Evolutionary conservation across 495 filamentous ascomycete genomes (phyloP).

Genomic region (Cairneyella variabilis): DNA sequence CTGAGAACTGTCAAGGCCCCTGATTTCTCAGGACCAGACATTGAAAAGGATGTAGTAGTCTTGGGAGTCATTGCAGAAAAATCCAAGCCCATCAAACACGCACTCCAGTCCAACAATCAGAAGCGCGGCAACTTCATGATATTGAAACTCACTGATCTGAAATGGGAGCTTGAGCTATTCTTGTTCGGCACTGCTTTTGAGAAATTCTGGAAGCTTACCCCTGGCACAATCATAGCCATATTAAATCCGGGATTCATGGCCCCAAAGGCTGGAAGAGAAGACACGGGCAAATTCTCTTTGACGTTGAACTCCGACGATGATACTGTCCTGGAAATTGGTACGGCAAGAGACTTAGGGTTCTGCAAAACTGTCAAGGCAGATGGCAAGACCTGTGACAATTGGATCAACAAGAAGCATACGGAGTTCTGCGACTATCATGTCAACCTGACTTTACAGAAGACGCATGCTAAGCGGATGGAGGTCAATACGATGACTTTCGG

Average conservation of each 20-base stretch:
- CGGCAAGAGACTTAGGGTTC: slow-evolving; percentile 79
- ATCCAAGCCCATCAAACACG: slow-evolving; percentile 68
- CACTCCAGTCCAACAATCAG: slow-evolving; percentile 20
- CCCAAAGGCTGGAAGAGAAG: slow-evolving; percentile 64
- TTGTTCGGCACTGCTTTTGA: slow-evolving; percentile 90
- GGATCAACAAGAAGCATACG: slow-evolving; percentile 84
- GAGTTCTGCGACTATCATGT: slow-evolving; percentile 94
- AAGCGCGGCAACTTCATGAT: slow-evolving; percentile 80
- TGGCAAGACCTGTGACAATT: slow-evolving; percentile 72
- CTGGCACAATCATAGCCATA: slow-evolving; percentile 85
- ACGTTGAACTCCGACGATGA: slow-evolving; percentile 80
- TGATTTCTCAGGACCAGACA: slow-evolving; percentile 77
- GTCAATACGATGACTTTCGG: slow-evolving; percentile 63
- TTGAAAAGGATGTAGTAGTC: slow-evolving; percentile 82
- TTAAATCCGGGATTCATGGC: slow-evolving; percentile 93
- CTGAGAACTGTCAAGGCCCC: slow-evolving; percentile 78
- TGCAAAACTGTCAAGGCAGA: slow-evolving; percentile 84
- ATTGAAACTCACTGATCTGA: slow-evolving; percentile 78
- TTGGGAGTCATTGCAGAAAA: slow-evolving; percentile 85
- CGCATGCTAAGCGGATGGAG: slow-evolving; percentile 70
- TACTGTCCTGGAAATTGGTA: slow-evolving; percentile 84
- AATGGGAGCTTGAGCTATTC: slow-evolving; percentile 87
- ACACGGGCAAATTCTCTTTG: slow-evolving; percentile 79
- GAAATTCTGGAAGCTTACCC: slow-evolving; percentile 82
- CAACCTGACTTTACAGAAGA: slow-evolving; percentile 69